Evolutionary conservation across 208 protist species (phyloP), one percentile per base, ranked within the genome.

Genomic region (Leishmania mexicana): DNA sequence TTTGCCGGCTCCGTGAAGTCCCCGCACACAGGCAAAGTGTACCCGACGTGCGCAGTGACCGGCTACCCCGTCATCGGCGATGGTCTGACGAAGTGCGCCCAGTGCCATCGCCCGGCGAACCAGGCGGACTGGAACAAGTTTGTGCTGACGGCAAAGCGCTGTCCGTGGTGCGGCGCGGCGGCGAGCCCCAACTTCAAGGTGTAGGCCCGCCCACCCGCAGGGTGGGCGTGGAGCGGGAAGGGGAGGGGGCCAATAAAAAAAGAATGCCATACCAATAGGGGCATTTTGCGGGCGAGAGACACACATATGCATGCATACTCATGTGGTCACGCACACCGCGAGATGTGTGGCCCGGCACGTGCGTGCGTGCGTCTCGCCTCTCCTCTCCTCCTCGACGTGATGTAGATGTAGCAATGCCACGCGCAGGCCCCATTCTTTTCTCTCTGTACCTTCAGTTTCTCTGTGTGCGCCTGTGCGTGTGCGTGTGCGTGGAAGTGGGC

Each of bases 91-190:
- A 83, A 85, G 64, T 98, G 96, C 73, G 75, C 77, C 13, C 81
- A 81, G 28, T 98, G 96, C 85, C 90, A 97, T 67, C 95, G 93
- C 0, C 65, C 90, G 31, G 96, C 97, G 10, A 93, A 92, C 80
- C 94, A 97, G 86, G 95, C 92, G 17, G 96, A 98, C 85, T 99
- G 97, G 97, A 98, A 97, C 80, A 89, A 89, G 79, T 96, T 94
- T 75, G 88, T 99, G 65, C 74, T 94, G 53, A 78, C 91, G 45
- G 88, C 82, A 38, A 97, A 97, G 86, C 72, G 79, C 60, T 99
- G 97, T 83, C 97, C 97, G 53, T 99, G 97, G 97, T 99, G 97
- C 78, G 84, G 88, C 15, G 83, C 72, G 19, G 54, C 85, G 24
- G 89, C 92, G 71, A 90, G 72, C 31, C 88, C 92, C 5, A 86